Conservation (phyloP, 331 rosid species). For the Pyrus hybrid region DNA sequence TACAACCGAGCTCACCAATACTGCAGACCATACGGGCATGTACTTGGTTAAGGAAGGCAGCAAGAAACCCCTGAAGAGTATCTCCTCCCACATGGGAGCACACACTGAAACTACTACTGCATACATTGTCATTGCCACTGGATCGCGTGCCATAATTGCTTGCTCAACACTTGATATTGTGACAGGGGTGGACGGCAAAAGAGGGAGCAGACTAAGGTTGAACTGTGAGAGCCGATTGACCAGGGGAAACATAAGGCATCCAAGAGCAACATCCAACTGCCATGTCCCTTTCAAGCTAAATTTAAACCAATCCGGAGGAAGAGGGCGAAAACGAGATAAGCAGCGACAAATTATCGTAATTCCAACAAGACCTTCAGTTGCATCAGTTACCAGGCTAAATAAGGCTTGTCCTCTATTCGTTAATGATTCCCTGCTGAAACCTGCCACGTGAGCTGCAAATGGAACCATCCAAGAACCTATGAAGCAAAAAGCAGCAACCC, state of each 20-base stretch:
- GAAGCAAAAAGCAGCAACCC: slow-evolving; percentile 88
- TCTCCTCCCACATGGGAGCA: slow-evolving; percentile 97
- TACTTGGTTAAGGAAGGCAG: slow-evolving; percentile 88
- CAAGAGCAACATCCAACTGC: slow-evolving; percentile 70
- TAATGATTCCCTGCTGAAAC: slow-evolving; percentile 69
- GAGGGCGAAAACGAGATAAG: slow-evolving; percentile 72
- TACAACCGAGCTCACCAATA: slow-evolving; percentile 75
- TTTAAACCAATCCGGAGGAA: slow-evolving; percentile 90
- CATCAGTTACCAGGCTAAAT: slow-evolving; percentile 78
- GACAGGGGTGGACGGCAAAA: slow-evolving; percentile 70
- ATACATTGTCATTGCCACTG: slow-evolving; percentile 74
- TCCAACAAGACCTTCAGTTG: slow-evolving; percentile 81
- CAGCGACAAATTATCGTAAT: slow-evolving; percentile 67
- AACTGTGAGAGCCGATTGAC: slow-evolving; percentile 76
- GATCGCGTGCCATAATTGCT: slow-evolving; percentile 83
- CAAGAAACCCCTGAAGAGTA: slow-evolving; percentile 85
- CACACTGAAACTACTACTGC: slow-evolving; percentile 70
- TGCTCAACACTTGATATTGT: slow-evolving; percentile 82
- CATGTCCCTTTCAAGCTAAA: slow-evolving; percentile 78
- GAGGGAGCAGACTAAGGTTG: slow-evolving; percentile 69
- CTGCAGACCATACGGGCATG: slow-evolving; percentile 91
- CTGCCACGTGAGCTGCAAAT: slow-evolving; percentile 64
- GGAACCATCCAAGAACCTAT: slow-evolving; percentile 92
- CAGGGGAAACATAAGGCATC: slow-evolving; percentile 87
- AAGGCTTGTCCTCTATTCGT: slow-evolving; percentile 81